phyloP scores from a whole-genome alignment of 148 eudicot species.

The Rheum nobile region DNA sequence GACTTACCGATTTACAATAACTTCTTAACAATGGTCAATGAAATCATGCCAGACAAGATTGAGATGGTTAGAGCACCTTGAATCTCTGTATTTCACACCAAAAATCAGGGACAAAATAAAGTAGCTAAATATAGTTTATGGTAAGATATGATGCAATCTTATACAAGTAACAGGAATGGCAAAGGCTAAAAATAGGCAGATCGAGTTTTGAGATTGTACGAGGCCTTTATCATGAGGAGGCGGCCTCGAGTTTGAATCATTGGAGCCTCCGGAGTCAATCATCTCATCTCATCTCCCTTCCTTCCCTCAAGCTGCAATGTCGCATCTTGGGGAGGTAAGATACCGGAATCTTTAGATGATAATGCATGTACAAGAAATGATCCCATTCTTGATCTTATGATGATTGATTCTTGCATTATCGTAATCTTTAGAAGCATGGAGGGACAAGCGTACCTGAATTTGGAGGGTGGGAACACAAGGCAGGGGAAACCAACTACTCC shows the following conservation, averaged over 20 bases:
- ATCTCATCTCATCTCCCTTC: neutral
- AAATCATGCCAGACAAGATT: neutral
- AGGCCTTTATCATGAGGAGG: neutral
- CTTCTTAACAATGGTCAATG: neutral
- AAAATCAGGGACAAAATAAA: neutral
- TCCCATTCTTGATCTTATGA: no score
- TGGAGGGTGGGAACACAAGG: constrained; percentile 8
- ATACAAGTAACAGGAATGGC: neutral
- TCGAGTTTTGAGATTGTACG: neutral
- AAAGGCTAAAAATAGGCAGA: neutral
- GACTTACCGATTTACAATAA: no score
- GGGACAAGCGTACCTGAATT: neutral
- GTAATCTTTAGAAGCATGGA: constrained; percentile 9
- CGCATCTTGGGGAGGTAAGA: constrained; percentile 3
- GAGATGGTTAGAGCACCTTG: neutral
- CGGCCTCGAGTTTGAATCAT: neutral
- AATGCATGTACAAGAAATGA: no score
- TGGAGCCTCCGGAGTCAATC: constrained; percentile 1
- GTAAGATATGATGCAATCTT: neutral
- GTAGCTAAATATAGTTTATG: neutral
- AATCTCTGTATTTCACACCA: neutral
- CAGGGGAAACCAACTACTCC: constrained; percentile 2
- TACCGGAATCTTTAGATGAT: no score
- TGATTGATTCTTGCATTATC: no score
- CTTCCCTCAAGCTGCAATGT: constrained; percentile 2